Conservation (phyloP, 1,139 yeast genomes). For the Geotrichum phurueaensis region DNA sequence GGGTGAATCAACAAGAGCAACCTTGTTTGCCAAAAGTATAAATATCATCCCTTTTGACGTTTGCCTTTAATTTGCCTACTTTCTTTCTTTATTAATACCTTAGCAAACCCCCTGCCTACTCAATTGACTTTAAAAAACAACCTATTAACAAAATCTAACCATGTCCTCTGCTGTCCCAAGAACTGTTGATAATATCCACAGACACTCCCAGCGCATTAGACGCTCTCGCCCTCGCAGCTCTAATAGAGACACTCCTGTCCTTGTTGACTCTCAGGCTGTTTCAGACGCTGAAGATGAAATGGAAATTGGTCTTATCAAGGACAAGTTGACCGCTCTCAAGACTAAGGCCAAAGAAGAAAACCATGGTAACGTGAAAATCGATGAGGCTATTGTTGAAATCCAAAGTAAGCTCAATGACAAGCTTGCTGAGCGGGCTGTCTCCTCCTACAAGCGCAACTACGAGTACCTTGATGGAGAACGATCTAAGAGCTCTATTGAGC, state of each 20-base stretch:
- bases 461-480: conserved; percentile 32
- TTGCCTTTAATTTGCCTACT: not conserved
- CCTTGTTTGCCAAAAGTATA: not conserved
- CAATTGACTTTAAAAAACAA: not conserved
- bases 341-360: conserved; percentile 11
- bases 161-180: conserved; percentile 1
- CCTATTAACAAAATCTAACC: not conserved
- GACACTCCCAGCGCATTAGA: not conserved
- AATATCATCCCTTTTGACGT: not conserved
- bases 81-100: not conserved
- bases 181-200: not conserved
- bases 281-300: conserved; percentile 15
- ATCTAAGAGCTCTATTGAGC: conserved; percentile 30
- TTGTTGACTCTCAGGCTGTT: conserved; percentile 4
- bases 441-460: conserved; percentile 25
- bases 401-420: conserved; percentile 9
- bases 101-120: not conserved
- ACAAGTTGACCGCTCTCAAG: conserved; percentile 10
- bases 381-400: conserved; percentile 5
- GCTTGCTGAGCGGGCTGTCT: conserved; percentile 2
- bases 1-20: not conserved
- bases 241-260: conserved; percentile 1
- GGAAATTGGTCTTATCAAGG: conserved; percentile 11
- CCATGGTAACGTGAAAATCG: conserved; percentile 9
- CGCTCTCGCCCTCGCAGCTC: not conserved